Evolutionary conservation across 176 grass and related monocot species (phyloP).

Genomic region (Zea mays): DNA sequence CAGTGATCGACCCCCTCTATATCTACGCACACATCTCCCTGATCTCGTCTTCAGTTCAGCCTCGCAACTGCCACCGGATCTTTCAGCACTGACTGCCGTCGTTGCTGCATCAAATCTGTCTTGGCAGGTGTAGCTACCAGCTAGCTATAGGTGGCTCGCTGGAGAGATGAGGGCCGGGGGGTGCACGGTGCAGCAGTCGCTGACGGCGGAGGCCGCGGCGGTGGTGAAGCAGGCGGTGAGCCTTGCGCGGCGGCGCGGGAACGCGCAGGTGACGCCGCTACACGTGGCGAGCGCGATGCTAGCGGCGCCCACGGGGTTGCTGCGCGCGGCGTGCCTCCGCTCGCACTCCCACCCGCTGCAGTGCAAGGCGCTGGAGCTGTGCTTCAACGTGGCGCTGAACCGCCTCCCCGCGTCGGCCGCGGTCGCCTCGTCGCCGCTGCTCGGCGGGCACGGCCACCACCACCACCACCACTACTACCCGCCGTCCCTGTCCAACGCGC

Average conservation of each 20-base stretch:
- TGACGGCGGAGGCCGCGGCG: conserved; percentile 66
- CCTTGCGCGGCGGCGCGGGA: conserved; percentile 69
- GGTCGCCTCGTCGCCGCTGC: conserved; percentile 49
- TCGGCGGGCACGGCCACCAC: conserved; percentile 36
- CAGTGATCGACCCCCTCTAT: conserved; percentile 37
- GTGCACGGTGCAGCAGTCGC: conserved; percentile 84
- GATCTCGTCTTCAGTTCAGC: not conserved
- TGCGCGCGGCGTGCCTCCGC: conserved; percentile 75
- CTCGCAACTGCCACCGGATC: conserved; percentile 19
- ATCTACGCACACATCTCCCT: conserved; percentile 29
- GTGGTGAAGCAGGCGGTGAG: conserved; percentile 81
- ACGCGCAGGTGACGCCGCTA: conserved; percentile 91
- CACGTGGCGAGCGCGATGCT: conserved; percentile 95
- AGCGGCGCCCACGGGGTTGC: conserved; percentile 61
- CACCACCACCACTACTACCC: conserved; percentile 57
- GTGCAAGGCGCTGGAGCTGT: conserved; percentile 96
- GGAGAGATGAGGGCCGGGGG: conserved; percentile 73
- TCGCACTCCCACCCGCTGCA: conserved; percentile 89
- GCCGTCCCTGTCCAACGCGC: conserved; percentile 82
- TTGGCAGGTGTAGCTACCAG: too few relatives aligned
- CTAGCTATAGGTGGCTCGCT: not conserved
- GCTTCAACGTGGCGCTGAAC: conserved; percentile 95
- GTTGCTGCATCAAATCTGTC: conserved; percentile 15
- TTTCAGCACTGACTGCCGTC: not conserved
- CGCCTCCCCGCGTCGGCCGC: conserved; percentile 67